phyloP scores from a whole-genome alignment of 1,139 yeast species.

The Kurtzmaniella quercitrusa region DNA sequence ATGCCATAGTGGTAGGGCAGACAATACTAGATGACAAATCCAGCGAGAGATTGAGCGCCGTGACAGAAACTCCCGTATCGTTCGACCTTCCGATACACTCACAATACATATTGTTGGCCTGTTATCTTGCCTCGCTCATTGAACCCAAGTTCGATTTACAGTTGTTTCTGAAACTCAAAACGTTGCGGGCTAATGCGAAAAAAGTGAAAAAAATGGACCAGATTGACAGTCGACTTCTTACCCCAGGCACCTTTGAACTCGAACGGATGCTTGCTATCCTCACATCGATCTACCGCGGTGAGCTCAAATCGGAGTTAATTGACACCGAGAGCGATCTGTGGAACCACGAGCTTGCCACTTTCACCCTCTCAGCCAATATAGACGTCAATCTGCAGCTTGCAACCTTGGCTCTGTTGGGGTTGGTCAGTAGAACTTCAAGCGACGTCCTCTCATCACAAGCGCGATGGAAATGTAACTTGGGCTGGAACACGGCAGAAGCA shows the following conservation, averaged over 20 bases:
- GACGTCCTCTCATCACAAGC: constrained; percentile 61
- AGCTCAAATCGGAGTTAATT: constrained; percentile 28
- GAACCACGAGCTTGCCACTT: constrained; percentile 28
- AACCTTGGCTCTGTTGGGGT: constrained; percentile 51
- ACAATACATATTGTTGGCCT: constrained; percentile 61
- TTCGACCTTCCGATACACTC: constrained; percentile 49
- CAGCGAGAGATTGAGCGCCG: background rate
- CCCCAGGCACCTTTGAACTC: constrained; percentile 61
- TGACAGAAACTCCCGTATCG: constrained; percentile 2
- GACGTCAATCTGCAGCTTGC: constrained; percentile 60
- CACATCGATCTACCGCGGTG: constrained; percentile 50
- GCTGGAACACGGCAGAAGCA: constrained; percentile 47
- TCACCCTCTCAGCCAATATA: constrained; percentile 34
- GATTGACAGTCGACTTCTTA: constrained; percentile 50
- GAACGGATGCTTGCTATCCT: constrained; percentile 67
- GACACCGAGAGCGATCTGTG: constrained; percentile 31
- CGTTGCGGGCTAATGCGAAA: constrained; percentile 34
- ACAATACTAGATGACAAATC: background rate
- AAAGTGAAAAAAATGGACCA: constrained; percentile 33
- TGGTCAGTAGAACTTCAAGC: constrained; percentile 45
- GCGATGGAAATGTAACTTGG: constrained; percentile 60
- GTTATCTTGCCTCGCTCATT: constrained; percentile 66
- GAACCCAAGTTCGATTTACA: constrained; percentile 57
- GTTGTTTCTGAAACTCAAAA: constrained; percentile 56
- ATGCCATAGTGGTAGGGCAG: constrained; percentile 30